Conservation (phyloP, 306 rosid genomes). For the Quercus wislizeni region DNA sequence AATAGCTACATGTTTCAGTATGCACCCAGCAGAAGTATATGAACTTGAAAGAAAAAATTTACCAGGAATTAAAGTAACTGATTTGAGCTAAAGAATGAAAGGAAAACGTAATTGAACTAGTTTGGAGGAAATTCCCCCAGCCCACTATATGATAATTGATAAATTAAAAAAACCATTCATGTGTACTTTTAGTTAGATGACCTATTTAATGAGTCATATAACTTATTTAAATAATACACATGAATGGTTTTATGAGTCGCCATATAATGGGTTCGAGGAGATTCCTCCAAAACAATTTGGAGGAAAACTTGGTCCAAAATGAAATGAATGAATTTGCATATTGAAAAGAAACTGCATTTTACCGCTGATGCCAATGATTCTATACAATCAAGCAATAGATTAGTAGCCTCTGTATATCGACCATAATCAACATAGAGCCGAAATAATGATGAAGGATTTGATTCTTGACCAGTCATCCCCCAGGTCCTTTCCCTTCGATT, state of each 20-base stretch:
- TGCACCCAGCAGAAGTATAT: neutral
- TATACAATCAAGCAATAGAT: slow-evolving; percentile 69
- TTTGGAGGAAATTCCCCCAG: too few species aligned
- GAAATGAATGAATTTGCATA: neutral
- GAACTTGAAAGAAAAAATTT: neutral
- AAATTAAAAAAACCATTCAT: too few species aligned
- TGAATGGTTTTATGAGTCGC: too few species aligned
- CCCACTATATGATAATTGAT: too few species aligned
- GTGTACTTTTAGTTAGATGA: too few species aligned
- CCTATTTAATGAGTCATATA: too few species aligned
- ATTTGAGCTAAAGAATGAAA: neutral
- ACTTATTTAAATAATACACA: too few species aligned
- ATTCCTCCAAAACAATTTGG: too few species aligned
- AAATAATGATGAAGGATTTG: slow-evolving; percentile 80
- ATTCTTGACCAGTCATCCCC: slow-evolving; percentile 85
- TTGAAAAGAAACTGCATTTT: slow-evolving; percentile 21
- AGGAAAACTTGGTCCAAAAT: too few species aligned
- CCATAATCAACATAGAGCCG: slow-evolving; percentile 81
- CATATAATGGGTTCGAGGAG: too few species aligned
- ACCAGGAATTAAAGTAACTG: neutral
- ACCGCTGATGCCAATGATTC: slow-evolving; percentile 77
- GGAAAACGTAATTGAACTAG: too few species aligned
- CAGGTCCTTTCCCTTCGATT: slow-evolving; percentile 55
- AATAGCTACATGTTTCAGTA: slow-evolving; percentile 10
- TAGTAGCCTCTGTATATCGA: slow-evolving; percentile 85